A percentile compares a stretch with the other conserved stretches of the same genome.
phyloP scores from a whole-genome alignment of 805 yeast genomes.

The Kodamaea nitidulidarum region DNA sequence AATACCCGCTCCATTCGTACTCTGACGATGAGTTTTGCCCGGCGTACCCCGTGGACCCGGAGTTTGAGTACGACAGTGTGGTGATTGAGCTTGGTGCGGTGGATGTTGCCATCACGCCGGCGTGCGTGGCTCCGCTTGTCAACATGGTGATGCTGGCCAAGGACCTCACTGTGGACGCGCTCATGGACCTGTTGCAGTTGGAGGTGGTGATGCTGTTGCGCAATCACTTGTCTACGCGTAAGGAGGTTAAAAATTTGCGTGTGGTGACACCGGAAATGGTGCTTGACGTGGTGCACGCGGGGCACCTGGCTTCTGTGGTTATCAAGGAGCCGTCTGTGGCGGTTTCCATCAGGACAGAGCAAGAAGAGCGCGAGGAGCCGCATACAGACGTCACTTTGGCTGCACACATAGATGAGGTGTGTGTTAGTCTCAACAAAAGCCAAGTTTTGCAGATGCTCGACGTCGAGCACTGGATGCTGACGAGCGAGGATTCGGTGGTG shows the following conservation, averaged over 20 bases:
- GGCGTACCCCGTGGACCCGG: conserved; percentile 27
- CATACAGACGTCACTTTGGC: neutral
- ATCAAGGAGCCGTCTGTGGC: conserved; percentile 34
- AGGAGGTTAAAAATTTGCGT: conserved; percentile 41
- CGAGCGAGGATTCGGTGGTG: conserved; percentile 14
- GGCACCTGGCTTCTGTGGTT: neutral
- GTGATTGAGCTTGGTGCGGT: conserved; percentile 53
- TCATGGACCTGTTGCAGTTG: conserved; percentile 64
- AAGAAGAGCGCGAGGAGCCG: no score
- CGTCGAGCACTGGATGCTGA: conserved; percentile 36
- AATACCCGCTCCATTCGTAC: neutral
- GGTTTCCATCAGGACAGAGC: conserved; percentile 17
- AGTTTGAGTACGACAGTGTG: conserved; percentile 50
- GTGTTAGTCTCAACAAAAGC: no score
- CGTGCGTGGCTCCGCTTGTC: conserved; percentile 35
- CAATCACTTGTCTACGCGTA: conserved; percentile 24
- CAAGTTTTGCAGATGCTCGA: conserved; percentile 27
- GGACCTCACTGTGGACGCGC: conserved; percentile 39
- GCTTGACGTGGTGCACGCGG: conserved; percentile 23
- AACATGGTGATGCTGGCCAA: conserved; percentile 32
- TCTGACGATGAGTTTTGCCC: conserved; percentile 21
- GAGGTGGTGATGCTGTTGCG: conserved; percentile 49
- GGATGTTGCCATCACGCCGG: conserved; percentile 45
- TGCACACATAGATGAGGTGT: conserved; percentile 26
- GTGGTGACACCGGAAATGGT: conserved; percentile 43